Conservation (phyloP, 306 rosid species). For the Ormosia emarginata region DNA sequence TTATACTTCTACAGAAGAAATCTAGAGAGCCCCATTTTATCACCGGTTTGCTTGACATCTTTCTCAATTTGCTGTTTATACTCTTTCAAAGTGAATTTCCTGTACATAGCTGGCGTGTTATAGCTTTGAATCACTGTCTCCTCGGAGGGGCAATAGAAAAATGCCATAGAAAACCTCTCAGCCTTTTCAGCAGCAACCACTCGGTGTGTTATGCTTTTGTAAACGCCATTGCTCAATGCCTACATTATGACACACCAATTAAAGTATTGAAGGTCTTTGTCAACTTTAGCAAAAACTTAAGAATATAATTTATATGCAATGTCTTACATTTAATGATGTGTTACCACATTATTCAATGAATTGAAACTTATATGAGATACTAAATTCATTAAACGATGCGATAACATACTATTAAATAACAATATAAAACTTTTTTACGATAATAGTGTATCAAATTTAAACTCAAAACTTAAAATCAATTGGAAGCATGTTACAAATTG, state of each 20-base stretch:
- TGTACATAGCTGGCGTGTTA: constrained; percentile 42
- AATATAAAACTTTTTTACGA: too few species aligned
- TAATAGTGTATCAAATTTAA: too few species aligned
- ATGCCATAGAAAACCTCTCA: constrained; percentile 75
- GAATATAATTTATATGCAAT: too few species aligned
- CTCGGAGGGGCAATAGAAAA: constrained; percentile 63
- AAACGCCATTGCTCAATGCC: constrained; percentile 75
- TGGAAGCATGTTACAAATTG: background rate
- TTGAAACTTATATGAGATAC: too few species aligned
- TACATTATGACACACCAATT: constrained; percentile 19
- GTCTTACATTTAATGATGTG: too few species aligned
- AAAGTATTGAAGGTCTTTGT: background rate
- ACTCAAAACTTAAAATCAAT: background rate
- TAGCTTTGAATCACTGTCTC: constrained; percentile 45
- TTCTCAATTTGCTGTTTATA: constrained; percentile 42
- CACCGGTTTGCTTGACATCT: constrained; percentile 61
- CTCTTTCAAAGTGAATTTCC: constrained; percentile 57
- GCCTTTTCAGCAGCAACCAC: constrained; percentile 41
- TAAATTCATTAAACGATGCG: too few species aligned
- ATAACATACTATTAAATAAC: too few species aligned
- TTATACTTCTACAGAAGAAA: constrained; percentile 33
- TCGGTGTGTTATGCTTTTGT: constrained; percentile 66
- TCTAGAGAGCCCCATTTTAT: constrained; percentile 77
- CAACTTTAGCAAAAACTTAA: background rate
- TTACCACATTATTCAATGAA: too few species aligned